phyloP scores from a whole-genome alignment of 1,139 yeast species.

The Blastobotrys buckinghamii region DNA sequence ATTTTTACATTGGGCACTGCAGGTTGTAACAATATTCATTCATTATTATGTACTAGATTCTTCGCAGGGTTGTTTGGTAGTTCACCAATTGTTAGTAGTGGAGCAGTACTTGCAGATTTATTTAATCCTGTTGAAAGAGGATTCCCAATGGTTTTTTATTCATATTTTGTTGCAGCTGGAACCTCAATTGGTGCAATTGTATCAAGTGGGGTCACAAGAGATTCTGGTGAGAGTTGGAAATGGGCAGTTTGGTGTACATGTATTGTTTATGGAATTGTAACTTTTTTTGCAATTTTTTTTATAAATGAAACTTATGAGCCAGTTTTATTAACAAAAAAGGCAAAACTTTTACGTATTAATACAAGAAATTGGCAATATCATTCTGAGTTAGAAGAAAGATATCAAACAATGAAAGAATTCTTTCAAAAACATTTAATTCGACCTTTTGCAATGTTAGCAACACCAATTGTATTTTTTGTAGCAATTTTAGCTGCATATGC shows the following conservation, averaged over 20 bases:
- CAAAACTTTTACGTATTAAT: slow-evolving; percentile 47
- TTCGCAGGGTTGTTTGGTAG: slow-evolving; percentile 69
- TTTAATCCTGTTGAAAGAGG: slow-evolving; percentile 60
- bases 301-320: slow-evolving; percentile 74
- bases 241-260: slow-evolving; percentile 58
- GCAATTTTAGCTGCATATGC: slow-evolving; percentile 42
- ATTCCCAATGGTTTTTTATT: slow-evolving; percentile 62
- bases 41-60: slow-evolving; percentile 60
- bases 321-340: slow-evolving; percentile 52
- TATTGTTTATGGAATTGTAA: slow-evolving; percentile 57
- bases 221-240: slow-evolving; percentile 46
- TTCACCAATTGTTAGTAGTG: slow-evolving; percentile 69
- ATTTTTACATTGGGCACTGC: slow-evolving; percentile 28
- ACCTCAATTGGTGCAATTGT: slow-evolving; percentile 68
- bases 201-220: slow-evolving; percentile 55
- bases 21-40: slow-evolving; percentile 44
- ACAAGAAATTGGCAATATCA: slow-evolving; percentile 51
- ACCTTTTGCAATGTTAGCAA: slow-evolving; percentile 41
- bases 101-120: slow-evolving; percentile 71
- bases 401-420: slow-evolving; percentile 36
- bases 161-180: slow-evolving; percentile 68
- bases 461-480: slow-evolving; percentile 41
- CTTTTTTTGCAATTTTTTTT: slow-evolving; percentile 40
- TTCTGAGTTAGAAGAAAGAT: slow-evolving; percentile 41
- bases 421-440: slow-evolving; percentile 36